phyloP scores from a whole-genome alignment of 2,329 filamentous ascomycete genomes.

The Venturia asperata region DNA sequence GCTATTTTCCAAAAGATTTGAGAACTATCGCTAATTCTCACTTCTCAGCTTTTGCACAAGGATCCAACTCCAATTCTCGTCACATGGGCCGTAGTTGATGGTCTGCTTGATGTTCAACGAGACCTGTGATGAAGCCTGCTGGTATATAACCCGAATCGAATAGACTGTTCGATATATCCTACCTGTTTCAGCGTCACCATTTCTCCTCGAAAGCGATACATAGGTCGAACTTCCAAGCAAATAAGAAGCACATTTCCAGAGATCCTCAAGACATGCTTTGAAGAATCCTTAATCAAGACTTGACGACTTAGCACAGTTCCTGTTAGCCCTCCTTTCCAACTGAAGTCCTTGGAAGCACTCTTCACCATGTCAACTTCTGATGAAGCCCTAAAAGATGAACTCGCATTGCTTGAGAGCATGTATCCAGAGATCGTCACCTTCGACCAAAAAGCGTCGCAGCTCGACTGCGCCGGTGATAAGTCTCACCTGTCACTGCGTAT shows the following conservation, averaged over 20 bases:
- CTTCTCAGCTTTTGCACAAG: not conserved
- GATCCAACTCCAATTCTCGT: not conserved
- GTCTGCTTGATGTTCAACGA: not conserved
- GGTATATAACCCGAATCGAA: too few relatives aligned
- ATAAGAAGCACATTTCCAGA: not conserved
- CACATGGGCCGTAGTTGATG: not conserved
- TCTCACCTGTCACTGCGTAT: conserved; percentile 33
- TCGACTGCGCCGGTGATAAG: conserved; percentile 30
- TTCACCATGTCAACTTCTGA: not conserved
- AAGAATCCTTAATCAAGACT: not conserved
- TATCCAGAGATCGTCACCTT: conserved; percentile 37
- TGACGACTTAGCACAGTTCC: not conserved
- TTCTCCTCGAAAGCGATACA: not conserved
- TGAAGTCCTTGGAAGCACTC: not conserved
- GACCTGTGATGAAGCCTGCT: not conserved
- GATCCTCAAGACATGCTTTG: not conserved
- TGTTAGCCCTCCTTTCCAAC: not conserved
- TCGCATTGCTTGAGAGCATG: conserved; percentile 39
- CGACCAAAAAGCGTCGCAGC: conserved; percentile 30
- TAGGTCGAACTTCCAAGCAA: not conserved
- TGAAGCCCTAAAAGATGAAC: conserved; percentile 25
- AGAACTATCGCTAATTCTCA: not conserved
- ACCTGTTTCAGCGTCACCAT: not conserved
- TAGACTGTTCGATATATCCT: too few relatives aligned
- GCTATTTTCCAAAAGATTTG: too few relatives aligned